Conservation (phyloP, 352 stramenopile genomes). For the Saprolegnia parasitica region DNA sequence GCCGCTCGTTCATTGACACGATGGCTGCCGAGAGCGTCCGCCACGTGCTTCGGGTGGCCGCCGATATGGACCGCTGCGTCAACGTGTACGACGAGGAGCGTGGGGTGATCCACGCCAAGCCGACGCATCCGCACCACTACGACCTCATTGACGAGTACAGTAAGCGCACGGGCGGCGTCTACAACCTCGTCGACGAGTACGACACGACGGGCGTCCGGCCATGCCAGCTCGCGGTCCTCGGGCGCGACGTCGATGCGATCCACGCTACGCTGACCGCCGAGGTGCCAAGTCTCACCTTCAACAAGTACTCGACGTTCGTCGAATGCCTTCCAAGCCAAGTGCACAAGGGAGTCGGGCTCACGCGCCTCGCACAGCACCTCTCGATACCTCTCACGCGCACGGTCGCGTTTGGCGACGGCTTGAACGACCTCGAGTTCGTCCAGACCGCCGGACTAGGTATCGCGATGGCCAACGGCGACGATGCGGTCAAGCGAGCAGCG, state of each 20-base stretch:
- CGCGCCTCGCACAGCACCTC: conserved; percentile 39
- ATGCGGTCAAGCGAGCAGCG: conserved; percentile 38
- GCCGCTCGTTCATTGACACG: conserved; percentile 24
- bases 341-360: conserved; percentile 49
- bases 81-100: conserved; percentile 27
- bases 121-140: conserved; percentile 17
- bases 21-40: conserved; percentile 15
- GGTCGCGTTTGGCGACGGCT: conserved; percentile 64
- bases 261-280: background rate
- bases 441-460: conserved; percentile 43
- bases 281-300: conserved; percentile 4
- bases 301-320: conserved; percentile 26
- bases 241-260: conserved; percentile 21
- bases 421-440: conserved; percentile 68
- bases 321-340: conserved; percentile 30
- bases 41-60: conserved; percentile 8
- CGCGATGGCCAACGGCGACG: conserved; percentile 57
- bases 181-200: conserved; percentile 20
- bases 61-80: conserved; percentile 21
- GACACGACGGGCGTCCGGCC: conserved; percentile 8
- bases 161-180: conserved; percentile 16
- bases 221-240: conserved; percentile 22
- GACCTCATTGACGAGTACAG: conserved; percentile 26
- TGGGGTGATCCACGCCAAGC: conserved; percentile 19
- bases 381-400: conserved; percentile 36